Percentiles rank a stretch among this genome's conserved stretches.
Conservation (phyloP, 352 stramenopile species). For the Globisporangium radiosum region DNA sequence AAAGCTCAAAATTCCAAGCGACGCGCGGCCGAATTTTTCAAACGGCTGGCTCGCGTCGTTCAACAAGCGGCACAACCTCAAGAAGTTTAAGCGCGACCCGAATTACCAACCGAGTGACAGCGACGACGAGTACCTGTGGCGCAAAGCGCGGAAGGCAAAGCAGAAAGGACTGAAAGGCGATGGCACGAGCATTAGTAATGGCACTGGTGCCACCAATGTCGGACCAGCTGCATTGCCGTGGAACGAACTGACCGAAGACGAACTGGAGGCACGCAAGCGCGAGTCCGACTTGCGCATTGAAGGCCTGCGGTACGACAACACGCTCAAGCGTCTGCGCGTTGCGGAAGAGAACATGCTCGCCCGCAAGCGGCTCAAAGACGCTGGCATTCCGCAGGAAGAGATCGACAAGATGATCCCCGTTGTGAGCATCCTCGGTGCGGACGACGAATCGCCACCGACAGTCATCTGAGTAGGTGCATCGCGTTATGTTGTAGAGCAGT, state of each 20-base stretch:
- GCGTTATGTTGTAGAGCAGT: too few relatives aligned
- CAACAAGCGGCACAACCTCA: conserved; percentile 40
- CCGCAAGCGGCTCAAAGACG: conserved; percentile 40
- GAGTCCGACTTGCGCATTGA: conserved; percentile 17
- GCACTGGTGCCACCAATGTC: too few relatives aligned
- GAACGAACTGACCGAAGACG: conserved; percentile 13
- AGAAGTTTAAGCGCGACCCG: conserved; percentile 17
- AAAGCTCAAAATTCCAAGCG: conserved; percentile 10
- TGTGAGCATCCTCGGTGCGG: not conserved
- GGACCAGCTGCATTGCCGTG: not conserved
- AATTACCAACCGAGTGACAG: conserved; percentile 12
- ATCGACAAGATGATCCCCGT: conserved; percentile 17
- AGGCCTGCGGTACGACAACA: conserved; percentile 16
- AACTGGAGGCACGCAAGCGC: conserved; percentile 15
- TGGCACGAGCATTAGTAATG: not conserved
- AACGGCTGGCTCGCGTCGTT: conserved; percentile 84
- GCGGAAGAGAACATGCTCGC: conserved; percentile 24
- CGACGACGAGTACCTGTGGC: conserved; percentile 15
- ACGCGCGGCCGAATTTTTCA: conserved; percentile 36
- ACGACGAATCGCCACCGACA: not conserved
- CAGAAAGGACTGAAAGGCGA: conserved; percentile 2
- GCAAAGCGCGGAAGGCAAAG: conserved; percentile 6
- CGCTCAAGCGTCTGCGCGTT: conserved; percentile 14
- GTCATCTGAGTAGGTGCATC: too few relatives aligned
- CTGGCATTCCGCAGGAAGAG: conserved; percentile 15